These are phyloP conservation scores for Cryptococcus depauperatus DNA, from an alignment of 1,284 basidiomycete genomes.

Conservation along the genomic window DNA sequence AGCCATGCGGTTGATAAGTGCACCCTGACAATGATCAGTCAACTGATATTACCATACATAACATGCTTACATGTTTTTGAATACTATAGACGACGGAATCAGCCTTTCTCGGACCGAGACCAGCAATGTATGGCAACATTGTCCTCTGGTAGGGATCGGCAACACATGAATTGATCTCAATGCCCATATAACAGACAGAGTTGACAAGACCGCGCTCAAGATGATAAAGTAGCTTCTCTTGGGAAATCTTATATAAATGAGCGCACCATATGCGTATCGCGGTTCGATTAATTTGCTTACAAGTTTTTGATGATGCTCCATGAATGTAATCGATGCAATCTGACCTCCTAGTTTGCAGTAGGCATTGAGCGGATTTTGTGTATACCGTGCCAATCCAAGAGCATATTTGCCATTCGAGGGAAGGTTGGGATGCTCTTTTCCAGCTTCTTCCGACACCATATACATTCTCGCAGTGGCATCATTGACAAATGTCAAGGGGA, in stretches of 20 bases:
- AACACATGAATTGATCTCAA: slow-evolving; percentile 89
- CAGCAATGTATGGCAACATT: slow-evolving; percentile 83
- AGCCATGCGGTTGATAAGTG: slow-evolving; percentile 75
- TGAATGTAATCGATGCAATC: slow-evolving; percentile 69
- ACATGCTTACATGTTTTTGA: slow-evolving; percentile 54
- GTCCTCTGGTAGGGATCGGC: slow-evolving; percentile 78
- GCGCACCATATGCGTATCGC: not conserved
- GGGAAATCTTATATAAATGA: slow-evolving; percentile 8
- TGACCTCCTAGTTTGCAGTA: slow-evolving; percentile 78
- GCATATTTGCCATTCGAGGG: slow-evolving; percentile 84
- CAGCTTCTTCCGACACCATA: slow-evolving; percentile 79
- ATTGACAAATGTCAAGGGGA: slow-evolving; percentile 72
- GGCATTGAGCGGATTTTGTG: slow-evolving; percentile 89
- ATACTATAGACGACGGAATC: slow-evolving; percentile 78
- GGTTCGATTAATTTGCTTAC: slow-evolving; percentile 47
- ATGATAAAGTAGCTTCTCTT: slow-evolving; percentile 73
- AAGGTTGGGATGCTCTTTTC: slow-evolving; percentile 75
- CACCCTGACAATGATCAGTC: slow-evolving; percentile 51
- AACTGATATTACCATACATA: not conserved
- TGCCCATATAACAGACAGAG: slow-evolving; percentile 81
- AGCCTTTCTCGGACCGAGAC: slow-evolving; percentile 91
- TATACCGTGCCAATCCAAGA: slow-evolving; percentile 84
- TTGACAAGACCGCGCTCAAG: slow-evolving; percentile 86
- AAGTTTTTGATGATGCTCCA: slow-evolving; percentile 78
- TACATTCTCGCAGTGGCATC: slow-evolving; percentile 93